Conservation (phyloP, 2,329 filamentous ascomycete species). For the Colletotrichum paranaense region DNA sequence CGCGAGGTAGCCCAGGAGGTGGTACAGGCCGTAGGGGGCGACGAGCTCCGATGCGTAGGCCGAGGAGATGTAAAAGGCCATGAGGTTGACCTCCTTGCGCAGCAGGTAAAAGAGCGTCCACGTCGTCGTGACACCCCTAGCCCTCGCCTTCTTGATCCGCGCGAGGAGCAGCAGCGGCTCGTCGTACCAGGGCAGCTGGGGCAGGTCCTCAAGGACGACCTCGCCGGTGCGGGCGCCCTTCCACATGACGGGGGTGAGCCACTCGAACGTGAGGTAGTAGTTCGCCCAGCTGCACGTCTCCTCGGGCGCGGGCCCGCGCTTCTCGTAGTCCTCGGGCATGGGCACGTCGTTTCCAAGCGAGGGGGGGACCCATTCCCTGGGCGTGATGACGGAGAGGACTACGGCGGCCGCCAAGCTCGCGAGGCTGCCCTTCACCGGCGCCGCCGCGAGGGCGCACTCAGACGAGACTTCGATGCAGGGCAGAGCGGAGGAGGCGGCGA, state of each 20-base stretch:
- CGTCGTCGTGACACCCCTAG: conserved; percentile 54
- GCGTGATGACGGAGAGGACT: conserved; percentile 56
- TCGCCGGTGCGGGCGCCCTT: conserved; percentile 54
- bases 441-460: conserved; percentile 40
- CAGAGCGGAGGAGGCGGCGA: conserved; percentile 51
- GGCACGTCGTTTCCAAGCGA: conserved; percentile 51
- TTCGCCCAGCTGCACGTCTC: conserved; percentile 65
- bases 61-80: conserved; percentile 54
- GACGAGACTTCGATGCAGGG: conserved; percentile 54
- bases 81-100: conserved; percentile 53
- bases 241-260: conserved; percentile 61
- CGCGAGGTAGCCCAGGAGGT: conserved; percentile 62
- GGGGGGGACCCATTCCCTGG: conserved; percentile 62
- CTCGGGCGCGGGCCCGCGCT: conserved; percentile 57
- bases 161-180: conserved; percentile 61
- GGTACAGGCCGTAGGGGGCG: conserved; percentile 65
- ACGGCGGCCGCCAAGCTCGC: conserved; percentile 50
- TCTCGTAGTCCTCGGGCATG: conserved; percentile 49
- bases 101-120: conserved; percentile 59
- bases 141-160: conserved; percentile 55
- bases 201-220: conserved; percentile 60
- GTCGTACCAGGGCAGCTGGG: conserved; percentile 65
- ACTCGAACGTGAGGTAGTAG: conserved; percentile 63
- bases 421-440: conserved; percentile 47
- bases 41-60: conserved; percentile 60